Conservation (phyloP, 805 yeast genomes). For the Candida jianshihensis region DNA sequence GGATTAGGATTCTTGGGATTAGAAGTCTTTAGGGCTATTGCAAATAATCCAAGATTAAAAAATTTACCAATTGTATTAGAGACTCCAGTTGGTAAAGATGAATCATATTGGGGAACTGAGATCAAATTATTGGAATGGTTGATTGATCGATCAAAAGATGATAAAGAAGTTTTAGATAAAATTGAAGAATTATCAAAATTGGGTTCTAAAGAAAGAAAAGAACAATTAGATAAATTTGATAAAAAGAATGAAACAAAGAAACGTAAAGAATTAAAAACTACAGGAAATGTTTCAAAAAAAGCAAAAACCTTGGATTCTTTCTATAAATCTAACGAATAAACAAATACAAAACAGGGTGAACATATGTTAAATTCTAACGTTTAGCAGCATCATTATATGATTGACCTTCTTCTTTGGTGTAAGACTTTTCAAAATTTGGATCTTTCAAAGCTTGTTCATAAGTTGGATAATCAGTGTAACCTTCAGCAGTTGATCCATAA, state of each 20-base stretch:
- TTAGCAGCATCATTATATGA: not conserved
- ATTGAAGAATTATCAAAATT: constrained; percentile 39
- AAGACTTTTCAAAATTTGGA: constrained; percentile 14
- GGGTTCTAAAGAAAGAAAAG: constrained; percentile 68
- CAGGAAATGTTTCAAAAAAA: constrained; percentile 2
- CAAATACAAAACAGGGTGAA: no score
- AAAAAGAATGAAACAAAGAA: constrained; percentile 36
- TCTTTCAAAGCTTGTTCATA: constrained; percentile 11
- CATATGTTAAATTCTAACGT: constrained; percentile 26
- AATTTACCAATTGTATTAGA: constrained; percentile 79
- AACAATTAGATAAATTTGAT: constrained; percentile 58
- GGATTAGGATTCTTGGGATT: constrained; percentile 89
- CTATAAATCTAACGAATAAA: no score
- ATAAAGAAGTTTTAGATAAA: constrained; percentile 47
- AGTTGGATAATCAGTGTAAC: constrained; percentile 26
- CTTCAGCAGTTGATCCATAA: constrained; percentile 28
- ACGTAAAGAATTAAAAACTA: constrained; percentile 11
- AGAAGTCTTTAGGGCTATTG: constrained; percentile 72
- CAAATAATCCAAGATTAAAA: constrained; percentile 57
- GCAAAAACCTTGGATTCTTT: no score
- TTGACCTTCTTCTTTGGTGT: constrained; percentile 10
- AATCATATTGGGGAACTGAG: constrained; percentile 68
- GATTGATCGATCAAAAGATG: constrained; percentile 46
- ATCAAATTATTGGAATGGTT: constrained; percentile 76
- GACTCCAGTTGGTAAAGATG: constrained; percentile 72